Percentiles rank a stretch among this genome's conserved stretches.
phyloP scores from a whole-genome alignment of 2,329 filamentous ascomycete genomes.

The Xylaria sp. region DNA sequence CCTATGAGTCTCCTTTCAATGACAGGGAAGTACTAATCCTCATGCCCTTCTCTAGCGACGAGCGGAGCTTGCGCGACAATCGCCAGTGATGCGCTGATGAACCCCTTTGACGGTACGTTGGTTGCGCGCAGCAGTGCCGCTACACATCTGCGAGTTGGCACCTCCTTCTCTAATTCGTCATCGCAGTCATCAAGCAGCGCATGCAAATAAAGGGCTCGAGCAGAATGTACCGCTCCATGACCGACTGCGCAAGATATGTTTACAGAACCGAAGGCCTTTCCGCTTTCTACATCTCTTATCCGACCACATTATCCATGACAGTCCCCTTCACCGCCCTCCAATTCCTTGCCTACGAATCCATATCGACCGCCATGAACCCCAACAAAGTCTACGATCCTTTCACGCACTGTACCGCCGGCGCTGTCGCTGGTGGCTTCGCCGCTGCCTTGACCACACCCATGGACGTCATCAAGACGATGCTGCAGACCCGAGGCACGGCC shows the following conservation, averaged over 20 bases:
- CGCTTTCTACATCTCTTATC: slow-evolving; percentile 98
- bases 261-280: slow-evolving; percentile 87
- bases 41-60: slow-evolving; percentile 67
- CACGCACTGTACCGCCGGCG: slow-evolving; percentile 93
- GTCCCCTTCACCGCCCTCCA: slow-evolving; percentile 97
- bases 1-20: not conserved
- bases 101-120: slow-evolving; percentile 91
- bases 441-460: slow-evolving; percentile 94
- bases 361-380: slow-evolving; percentile 94
- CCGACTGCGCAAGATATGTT: slow-evolving; percentile 87
- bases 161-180: slow-evolving; percentile 25
- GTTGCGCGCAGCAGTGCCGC: not conserved
- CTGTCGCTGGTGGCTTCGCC: slow-evolving; percentile 90
- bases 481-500: slow-evolving; percentile 91
- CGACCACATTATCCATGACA: slow-evolving; percentile 97
- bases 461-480: slow-evolving; percentile 97
- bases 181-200: slow-evolving; percentile 94
- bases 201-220: slow-evolving; percentile 99
- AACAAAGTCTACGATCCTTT: slow-evolving; percentile 86
- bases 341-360: slow-evolving; percentile 96
- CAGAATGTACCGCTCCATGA: slow-evolving; percentile 83
- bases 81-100: slow-evolving; percentile 98
- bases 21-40: slow-evolving; percentile 1
- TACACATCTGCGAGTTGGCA: not conserved
- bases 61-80: slow-evolving; percentile 96